A percentile compares a stretch with the other conserved stretches of the same genome.
Evolutionary conservation across 2,329 filamentous ascomycete genomes (phyloP).

Genomic region (Verticillium albo-atrum): DNA sequence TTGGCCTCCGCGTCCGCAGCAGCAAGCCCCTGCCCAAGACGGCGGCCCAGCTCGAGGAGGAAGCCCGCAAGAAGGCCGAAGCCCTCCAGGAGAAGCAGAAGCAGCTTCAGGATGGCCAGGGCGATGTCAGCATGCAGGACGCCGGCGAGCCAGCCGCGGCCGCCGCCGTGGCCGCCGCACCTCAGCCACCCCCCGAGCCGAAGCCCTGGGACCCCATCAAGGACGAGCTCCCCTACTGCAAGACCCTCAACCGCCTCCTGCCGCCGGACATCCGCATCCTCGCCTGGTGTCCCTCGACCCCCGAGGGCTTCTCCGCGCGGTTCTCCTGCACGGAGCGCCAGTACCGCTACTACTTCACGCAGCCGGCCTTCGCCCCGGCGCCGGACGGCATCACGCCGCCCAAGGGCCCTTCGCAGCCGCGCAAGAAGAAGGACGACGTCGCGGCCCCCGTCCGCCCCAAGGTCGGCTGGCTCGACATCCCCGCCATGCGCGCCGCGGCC

Average conservation of each 20-base stretch:
- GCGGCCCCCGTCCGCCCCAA: conserved; percentile 1
- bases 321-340: conserved; percentile 89
- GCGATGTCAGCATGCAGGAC: conserved; percentile 1
- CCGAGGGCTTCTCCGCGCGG: conserved; percentile 77
- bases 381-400: conserved; percentile 43
- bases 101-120: conserved; percentile 7
- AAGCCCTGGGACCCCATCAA: conserved; percentile 59
- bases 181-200: conserved; percentile 8
- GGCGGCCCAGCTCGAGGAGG: conserved; percentile 75
- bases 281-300: conserved; percentile 86
- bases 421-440: conserved; percentile 24
- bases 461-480: conserved; percentile 81
- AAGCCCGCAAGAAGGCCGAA: conserved; percentile 61
- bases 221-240: conserved; percentile 81
- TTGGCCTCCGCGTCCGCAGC: conserved; percentile 78
- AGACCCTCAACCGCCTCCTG: conserved; percentile 79
- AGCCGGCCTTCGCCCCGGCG: conserved; percentile 75
- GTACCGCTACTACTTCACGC: conserved; percentile 97
- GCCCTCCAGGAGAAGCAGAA: conserved; percentile 16
- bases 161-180: neutral
- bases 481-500: conserved; percentile 79
- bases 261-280: conserved; percentile 86
- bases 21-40: conserved; percentile 55
- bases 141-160: neutral
- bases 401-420: neutral